Evolutionary conservation across 768 basidiomycete genomes (phyloP).

Genomic region (Boletus vermiculosoides): DNA sequence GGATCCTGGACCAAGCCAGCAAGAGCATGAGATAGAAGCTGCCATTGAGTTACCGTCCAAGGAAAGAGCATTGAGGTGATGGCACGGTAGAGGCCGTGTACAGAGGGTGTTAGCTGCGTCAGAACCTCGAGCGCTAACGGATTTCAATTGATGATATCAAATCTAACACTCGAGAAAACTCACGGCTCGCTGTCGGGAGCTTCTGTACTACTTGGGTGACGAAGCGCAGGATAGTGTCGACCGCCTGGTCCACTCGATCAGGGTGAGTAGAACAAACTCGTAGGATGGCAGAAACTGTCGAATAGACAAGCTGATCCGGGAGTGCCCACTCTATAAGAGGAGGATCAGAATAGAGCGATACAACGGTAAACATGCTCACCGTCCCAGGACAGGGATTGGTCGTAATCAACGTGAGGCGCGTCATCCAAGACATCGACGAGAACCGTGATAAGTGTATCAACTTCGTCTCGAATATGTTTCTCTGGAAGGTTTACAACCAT

Average conservation of each 20-base stretch:
- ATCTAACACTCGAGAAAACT: slow-evolving; percentile 25
- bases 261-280: slow-evolving; percentile 56
- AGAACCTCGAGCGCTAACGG: slow-evolving; percentile 64
- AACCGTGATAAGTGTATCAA: slow-evolving; percentile 53
- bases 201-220: slow-evolving; percentile 54
- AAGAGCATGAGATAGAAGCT: slow-evolving; percentile 49
- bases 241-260: slow-evolving; percentile 48
- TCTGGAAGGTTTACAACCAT: slow-evolving; percentile 65
- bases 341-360: not conserved
- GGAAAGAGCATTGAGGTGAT: slow-evolving; percentile 74
- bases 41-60: slow-evolving; percentile 73
- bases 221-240: slow-evolving; percentile 61
- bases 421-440: slow-evolving; percentile 70
- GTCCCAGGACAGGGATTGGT: slow-evolving; percentile 75
- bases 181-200: slow-evolving; percentile 54
- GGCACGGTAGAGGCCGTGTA: slow-evolving; percentile 87
- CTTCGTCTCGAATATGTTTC: slow-evolving; percentile 47
- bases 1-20: slow-evolving; percentile 61
- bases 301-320: slow-evolving; percentile 80
- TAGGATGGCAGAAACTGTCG: slow-evolving; percentile 74
- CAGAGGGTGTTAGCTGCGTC: slow-evolving; percentile 72
- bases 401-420: slow-evolving; percentile 75
- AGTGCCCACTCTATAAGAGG: slow-evolving; percentile 72
- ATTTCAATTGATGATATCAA: not conserved
- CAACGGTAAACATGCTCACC: slow-evolving; percentile 42